phyloP scores from a whole-genome alignment of 169 alveolate genomes.

The Perkinsus chesapeaki region DNA sequence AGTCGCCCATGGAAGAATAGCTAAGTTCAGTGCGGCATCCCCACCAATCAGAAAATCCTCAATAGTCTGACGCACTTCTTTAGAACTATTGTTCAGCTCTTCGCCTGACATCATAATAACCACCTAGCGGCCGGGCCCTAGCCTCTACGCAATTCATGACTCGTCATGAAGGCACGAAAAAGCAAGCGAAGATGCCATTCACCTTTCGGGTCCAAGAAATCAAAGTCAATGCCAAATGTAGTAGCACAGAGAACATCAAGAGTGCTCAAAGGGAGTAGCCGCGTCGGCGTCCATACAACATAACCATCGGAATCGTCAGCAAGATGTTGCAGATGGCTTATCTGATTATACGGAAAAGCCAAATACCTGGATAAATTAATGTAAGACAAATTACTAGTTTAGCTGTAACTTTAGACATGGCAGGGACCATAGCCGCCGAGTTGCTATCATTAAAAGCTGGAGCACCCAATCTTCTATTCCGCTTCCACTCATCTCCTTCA shows the following conservation, averaged over 20 bases:
- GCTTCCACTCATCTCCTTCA: neutral
- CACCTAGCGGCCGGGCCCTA: too few relatives aligned
- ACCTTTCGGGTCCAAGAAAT: neutral
- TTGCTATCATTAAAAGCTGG: neutral
- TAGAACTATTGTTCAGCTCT: neutral
- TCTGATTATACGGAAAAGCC: neutral
- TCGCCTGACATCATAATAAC: neutral
- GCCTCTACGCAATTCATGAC: too few relatives aligned
- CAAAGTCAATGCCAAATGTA: neutral
- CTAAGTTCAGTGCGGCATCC: neutral
- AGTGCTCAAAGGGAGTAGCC: neutral
- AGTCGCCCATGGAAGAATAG: neutral
- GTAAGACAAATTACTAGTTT: neutral
- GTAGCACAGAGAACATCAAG: neutral
- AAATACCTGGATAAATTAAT: too few relatives aligned
- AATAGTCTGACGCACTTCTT: neutral
- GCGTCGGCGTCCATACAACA: neutral
- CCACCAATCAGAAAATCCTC: neutral
- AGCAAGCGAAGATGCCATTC: too few relatives aligned
- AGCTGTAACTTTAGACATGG: neutral
- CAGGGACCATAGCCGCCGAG: neutral
- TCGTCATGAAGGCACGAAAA: too few relatives aligned
- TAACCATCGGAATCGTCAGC: too few relatives aligned
- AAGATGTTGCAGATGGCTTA: too few relatives aligned
- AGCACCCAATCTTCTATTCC: neutral